Evolutionary conservation across 148 eudicot genomes (phyloP).

Genomic region (Persicaria tinctoria): DNA sequence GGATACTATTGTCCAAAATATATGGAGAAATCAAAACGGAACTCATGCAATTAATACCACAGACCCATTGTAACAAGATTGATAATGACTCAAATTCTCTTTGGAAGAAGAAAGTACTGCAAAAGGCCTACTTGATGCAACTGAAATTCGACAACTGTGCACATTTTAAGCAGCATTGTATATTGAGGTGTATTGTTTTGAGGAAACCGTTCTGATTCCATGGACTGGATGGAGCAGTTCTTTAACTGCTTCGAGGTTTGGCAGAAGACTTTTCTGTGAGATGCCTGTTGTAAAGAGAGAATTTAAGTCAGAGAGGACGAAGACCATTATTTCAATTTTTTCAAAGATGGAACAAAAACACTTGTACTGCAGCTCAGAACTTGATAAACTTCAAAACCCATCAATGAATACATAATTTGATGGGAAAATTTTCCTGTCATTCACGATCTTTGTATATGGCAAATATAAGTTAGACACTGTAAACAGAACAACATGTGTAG

Average conservation of each 20-base stretch:
- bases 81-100: no score
- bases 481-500: neutral
- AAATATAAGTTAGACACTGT: neutral
- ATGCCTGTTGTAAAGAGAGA: slow-evolving; percentile 37
- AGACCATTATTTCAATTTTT: neutral
- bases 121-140: neutral
- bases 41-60: neutral
- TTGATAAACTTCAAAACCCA: no score
- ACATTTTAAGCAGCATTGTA: no score
- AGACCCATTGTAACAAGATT: no score
- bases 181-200: neutral
- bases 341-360: no score
- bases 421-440: no score
- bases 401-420: no score
- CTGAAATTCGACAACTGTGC: no score
- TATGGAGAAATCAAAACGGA: neutral
- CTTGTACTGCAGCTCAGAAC: no score
- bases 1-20: neutral
- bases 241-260: slow-evolving; percentile 25
- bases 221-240: neutral
- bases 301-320: neutral
- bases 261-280: slow-evolving; percentile 57
- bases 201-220: neutral
- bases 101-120: neutral
- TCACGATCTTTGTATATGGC: neutral